These are phyloP conservation scores for Boletus rubescentipes DNA, from an alignment of 768 basidiomycete species.

Conservation along the genomic window DNA sequence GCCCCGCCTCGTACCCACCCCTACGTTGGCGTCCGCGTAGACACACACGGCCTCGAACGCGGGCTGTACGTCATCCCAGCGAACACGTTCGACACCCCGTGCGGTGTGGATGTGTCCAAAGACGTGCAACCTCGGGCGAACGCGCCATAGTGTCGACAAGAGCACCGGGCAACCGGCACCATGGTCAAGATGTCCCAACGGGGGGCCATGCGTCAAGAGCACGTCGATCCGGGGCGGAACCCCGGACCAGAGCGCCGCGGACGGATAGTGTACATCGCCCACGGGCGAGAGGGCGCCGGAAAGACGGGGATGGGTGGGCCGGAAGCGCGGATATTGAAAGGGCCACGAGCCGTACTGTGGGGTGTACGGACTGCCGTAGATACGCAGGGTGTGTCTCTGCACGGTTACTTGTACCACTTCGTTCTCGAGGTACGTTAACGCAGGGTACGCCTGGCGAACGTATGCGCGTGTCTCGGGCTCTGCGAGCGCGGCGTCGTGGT, in stretches of 20 bases:
- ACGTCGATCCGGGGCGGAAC: conserved; percentile 37
- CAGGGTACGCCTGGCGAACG: conserved; percentile 23
- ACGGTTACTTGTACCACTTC: conserved; percentile 27
- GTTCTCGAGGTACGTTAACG: conserved; percentile 40
- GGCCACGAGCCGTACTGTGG: conserved; percentile 32
- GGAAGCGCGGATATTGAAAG: conserved; percentile 13
- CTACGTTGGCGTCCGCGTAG: neutral
- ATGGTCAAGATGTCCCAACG: conserved; percentile 33
- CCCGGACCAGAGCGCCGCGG: conserved; percentile 24
- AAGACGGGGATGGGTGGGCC: neutral
- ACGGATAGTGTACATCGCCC: neutral
- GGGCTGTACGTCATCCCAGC: conserved; percentile 33
- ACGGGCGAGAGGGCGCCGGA: neutral
- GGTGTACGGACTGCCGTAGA: conserved; percentile 43
- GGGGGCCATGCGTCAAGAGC: conserved; percentile 46
- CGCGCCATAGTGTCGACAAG: conserved; percentile 31
- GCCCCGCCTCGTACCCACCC: conserved; percentile 9
- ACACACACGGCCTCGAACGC: conserved; percentile 32
- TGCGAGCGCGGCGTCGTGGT: conserved; percentile 38
- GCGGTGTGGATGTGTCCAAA: conserved; percentile 45
- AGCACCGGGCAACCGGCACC: conserved; percentile 35
- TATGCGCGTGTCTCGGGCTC: conserved; percentile 13
- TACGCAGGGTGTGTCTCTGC: conserved; percentile 28
- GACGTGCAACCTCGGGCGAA: conserved; percentile 38
- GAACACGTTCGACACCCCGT: conserved; percentile 33